Evolutionary conservation across 164 flowering plant species (phyloP).

Genomic region (Annona squamosa): DNA sequence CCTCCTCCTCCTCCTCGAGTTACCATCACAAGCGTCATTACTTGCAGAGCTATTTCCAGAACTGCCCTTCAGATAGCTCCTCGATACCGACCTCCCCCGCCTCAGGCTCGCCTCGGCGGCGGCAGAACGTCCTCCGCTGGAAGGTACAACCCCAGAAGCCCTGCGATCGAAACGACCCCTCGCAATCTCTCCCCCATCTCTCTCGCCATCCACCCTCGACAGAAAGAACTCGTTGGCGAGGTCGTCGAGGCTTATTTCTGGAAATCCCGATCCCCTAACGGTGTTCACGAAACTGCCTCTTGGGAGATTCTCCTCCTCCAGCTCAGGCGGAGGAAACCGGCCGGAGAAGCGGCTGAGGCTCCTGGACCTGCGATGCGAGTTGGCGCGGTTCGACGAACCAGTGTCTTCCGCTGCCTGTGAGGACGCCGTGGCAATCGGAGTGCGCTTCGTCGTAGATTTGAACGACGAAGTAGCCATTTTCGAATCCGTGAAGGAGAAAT

Average conservation of each 20-base stretch:
- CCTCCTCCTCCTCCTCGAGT: slow-evolving; percentile 51
- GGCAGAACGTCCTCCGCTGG: not conserved
- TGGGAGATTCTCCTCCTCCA: slow-evolving; percentile 24
- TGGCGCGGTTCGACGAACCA: slow-evolving; percentile 25
- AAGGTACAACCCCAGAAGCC: slow-evolving; percentile 7
- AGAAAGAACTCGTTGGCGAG: slow-evolving; percentile 61
- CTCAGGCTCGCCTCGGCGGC: slow-evolving; percentile 29
- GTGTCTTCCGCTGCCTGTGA: slow-evolving; percentile 18
- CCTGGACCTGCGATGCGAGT: slow-evolving; percentile 50
- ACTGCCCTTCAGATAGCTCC: slow-evolving; percentile 26
- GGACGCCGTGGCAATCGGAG: slow-evolving; percentile 32
- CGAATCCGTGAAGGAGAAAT: not conserved
- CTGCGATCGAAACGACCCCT: slow-evolving; percentile 19
- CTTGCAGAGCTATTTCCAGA: slow-evolving; percentile 15
- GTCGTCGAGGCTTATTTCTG: slow-evolving; percentile 83
- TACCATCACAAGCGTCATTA: slow-evolving; percentile 21
- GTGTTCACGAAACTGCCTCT: slow-evolving; percentile 72
- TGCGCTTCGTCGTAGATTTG: slow-evolving; percentile 65
- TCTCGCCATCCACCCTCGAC: slow-evolving; percentile 3
- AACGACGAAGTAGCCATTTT: slow-evolving; percentile 79
- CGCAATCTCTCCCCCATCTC: not conserved
- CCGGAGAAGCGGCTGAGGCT: slow-evolving; percentile 57
- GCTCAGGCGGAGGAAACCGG: slow-evolving; percentile 18
- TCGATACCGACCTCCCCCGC: slow-evolving; percentile 82
- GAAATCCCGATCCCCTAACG: slow-evolving; percentile 60